Evolutionary conservation across 768 basidiomycete genomes (phyloP), one percentile per base, ranked within the genome.

Genomic region (Hemileccinum rubropunctum): DNA sequence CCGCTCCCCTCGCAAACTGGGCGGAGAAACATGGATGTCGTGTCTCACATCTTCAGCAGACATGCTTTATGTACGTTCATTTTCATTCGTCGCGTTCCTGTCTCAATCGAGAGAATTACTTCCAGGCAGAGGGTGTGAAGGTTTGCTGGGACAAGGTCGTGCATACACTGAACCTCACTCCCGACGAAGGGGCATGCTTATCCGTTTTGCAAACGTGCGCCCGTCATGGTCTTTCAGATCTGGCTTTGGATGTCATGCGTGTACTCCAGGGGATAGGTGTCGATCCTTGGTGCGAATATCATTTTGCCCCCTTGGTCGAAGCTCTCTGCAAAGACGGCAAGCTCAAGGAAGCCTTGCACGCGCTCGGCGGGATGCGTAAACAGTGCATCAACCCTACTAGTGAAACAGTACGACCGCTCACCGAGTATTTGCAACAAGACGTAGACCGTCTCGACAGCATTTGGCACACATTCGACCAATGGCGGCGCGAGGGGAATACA

Each of bases 221-320:
- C 37, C 83, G 90, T 10, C 74, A 79, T 53, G 90, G 88, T n/a
- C 71, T 81, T 30, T 78, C 86, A 6, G 79, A 82, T 40, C 74
- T 94, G 1, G 90, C 85, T 20, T 71, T 78, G 13, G 81, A 84
- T 36, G 86, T 79, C 26, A 68, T 93, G 36, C 79, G 75, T 1
- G 69, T 77, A 7, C 71, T 95, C 34, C 75, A 78, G 39, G 45
- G 53, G 10, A 66, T 78, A 8, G 75, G 76, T 14, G 66, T 80
- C 13, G 62, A 72, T 40, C 75, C 79, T n/a, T 65, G 62, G 69
- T 62, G 75, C 59, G 91, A 93, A 62, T 69, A 86, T 59, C 92
- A 95, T 62, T 82, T 90, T 57, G 81, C 87, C 1, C 82, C 90
- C 3, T 68, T 93, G 18, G 71, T 94, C 27, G 87, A 92, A 61